Percentiles rank a stretch among this genome's conserved stretches.
Evolutionary conservation across 176 grass and related monocot genomes (phyloP).

Genomic region (Urochloa ruziziensis): DNA sequence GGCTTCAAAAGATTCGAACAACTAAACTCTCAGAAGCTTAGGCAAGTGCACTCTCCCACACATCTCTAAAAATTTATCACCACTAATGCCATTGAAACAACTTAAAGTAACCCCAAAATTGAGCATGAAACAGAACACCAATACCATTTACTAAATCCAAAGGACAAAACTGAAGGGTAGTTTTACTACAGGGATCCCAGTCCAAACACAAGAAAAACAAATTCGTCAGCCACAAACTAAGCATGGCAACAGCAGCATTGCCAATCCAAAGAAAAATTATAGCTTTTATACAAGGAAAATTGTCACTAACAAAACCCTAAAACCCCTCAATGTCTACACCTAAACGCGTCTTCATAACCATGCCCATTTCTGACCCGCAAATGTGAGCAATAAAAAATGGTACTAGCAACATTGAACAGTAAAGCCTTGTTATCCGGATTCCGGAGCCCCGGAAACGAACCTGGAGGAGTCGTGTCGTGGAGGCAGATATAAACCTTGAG

Average conservation of each 20-base stretch:
- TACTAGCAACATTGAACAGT: background rate
- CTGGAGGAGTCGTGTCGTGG: constrained; percentile 40
- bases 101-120: background rate
- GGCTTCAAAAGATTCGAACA: background rate
- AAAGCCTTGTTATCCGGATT: background rate
- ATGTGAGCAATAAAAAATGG: background rate
- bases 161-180: background rate
- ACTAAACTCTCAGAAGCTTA: background rate
- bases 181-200: background rate
- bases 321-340: background rate
- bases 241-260: background rate
- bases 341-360: background rate
- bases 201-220: background rate
- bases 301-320: background rate
- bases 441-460: background rate
- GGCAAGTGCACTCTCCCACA: background rate
- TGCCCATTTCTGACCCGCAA: background rate
- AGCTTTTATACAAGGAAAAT: background rate
- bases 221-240: background rate
- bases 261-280: background rate
- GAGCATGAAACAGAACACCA: background rate
- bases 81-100: background rate
- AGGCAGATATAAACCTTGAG: constrained; percentile 39
- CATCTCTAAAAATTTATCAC: background rate
- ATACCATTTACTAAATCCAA: background rate